Evolutionary conservation across 306 rosid species (phyloP).

Genomic region (Medicago lupulina): DNA sequence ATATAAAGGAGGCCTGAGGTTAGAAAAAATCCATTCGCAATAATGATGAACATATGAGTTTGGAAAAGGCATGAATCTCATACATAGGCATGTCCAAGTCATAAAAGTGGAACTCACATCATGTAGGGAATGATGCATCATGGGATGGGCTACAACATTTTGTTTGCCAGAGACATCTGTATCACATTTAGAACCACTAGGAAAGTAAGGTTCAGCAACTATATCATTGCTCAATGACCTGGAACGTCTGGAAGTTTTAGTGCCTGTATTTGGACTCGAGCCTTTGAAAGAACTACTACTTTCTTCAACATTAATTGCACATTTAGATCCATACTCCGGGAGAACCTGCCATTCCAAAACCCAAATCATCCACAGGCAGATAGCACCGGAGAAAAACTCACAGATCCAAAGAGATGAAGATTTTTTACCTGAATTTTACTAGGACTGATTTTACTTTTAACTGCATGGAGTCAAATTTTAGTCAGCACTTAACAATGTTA

Average conservation of each 20-base stretch:
- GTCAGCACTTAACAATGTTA: constrained; percentile 40
- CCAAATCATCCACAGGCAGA: constrained; percentile 33
- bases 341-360: constrained; percentile 61
- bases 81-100: constrained; percentile 34
- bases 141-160: constrained; percentile 42
- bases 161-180: constrained; percentile 55
- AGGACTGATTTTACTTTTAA: constrained; percentile 49
- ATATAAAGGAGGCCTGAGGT: constrained; percentile 37
- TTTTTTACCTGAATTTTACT: constrained; percentile 61
- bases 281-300: constrained; percentile 75
- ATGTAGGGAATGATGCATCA: constrained; percentile 46
- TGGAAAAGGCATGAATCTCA: constrained; percentile 26
- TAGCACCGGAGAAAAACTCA: constrained; percentile 33
- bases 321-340: constrained; percentile 55
- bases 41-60: constrained; percentile 27
- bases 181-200: constrained; percentile 64
- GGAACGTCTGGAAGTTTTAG: constrained; percentile 51
- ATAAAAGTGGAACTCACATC: constrained; percentile 66
- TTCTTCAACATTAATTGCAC: constrained; percentile 62
- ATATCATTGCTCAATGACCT: constrained; percentile 59
- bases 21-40: constrained; percentile 47
- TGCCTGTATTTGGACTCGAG: constrained; percentile 47
- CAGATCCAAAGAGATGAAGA: constrained; percentile 35
- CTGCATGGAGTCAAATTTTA: constrained; percentile 62
- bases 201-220: constrained; percentile 51